Percentiles rank a stretch among this genome's conserved stretches.
These are phyloP conservation scores for Barnettozyma hawaiiensis DNA, from an alignment of 1,139 yeast species.

Conservation along the genomic window DNA sequence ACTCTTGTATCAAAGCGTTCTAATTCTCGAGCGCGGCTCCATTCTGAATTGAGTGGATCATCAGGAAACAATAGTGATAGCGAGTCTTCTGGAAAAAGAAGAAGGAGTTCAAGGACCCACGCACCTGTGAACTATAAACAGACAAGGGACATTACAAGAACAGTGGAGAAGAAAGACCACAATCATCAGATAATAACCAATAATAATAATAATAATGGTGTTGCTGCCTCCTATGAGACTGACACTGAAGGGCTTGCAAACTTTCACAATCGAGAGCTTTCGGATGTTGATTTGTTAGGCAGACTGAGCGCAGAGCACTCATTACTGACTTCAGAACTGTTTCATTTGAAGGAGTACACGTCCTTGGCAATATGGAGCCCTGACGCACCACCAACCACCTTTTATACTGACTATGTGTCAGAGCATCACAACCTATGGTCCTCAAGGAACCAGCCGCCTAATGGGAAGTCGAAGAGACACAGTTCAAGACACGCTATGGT, in stretches of 20 bases:
- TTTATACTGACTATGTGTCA: conserved; percentile 25
- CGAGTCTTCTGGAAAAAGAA: conserved; percentile 6
- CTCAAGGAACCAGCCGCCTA: conserved; percentile 4
- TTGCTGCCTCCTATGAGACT: conserved; percentile 3
- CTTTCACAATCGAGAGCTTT: conserved; percentile 2
- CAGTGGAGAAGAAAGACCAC: conserved; percentile 3
- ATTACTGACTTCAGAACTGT: conserved; percentile 36
- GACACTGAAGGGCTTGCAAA: conserved; percentile 6
- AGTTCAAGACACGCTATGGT: conserved; percentile 17
- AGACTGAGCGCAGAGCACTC: conserved; percentile 31
- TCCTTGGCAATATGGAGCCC: conserved; percentile 36
- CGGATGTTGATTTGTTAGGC: conserved; percentile 25
- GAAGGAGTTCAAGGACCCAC: conserved; percentile 17
- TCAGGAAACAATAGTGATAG: neutral
- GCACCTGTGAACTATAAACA: conserved; percentile 15
- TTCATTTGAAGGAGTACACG: conserved; percentile 38
- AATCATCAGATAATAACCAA: conserved; percentile 7
- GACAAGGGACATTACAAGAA: conserved; percentile 2
- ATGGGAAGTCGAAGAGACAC: conserved; percentile 25
- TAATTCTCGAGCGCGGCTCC: conserved; percentile 9
- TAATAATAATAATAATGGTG: conserved; percentile 1
- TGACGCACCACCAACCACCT: conserved; percentile 18
- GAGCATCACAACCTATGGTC: conserved; percentile 25
- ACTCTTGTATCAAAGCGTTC: conserved; percentile 8
- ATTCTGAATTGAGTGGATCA: conserved; percentile 5